Percentiles rank a stretch among this genome's conserved stretches.
These are phyloP conservation scores for Pyrus pyrifolia DNA, from an alignment of 306 rosid genomes.

Conservation along the genomic window DNA sequence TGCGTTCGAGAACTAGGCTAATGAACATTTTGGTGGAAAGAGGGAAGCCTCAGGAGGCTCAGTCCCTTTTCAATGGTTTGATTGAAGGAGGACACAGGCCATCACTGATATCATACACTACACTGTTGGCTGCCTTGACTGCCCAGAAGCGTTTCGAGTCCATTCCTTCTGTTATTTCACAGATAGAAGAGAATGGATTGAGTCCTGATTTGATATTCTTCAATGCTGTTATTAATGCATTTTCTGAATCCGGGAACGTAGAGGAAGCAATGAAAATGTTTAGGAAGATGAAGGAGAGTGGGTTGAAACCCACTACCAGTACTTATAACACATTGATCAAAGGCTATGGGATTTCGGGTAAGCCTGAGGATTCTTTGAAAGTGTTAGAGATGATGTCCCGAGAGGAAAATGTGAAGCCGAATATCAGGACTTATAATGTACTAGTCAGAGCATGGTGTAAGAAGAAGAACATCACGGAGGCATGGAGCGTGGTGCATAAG, in stretches of 20 bases:
- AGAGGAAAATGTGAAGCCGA: constrained; percentile 49
- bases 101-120: constrained; percentile 54
- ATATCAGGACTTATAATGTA: constrained; percentile 56
- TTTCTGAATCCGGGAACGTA: constrained; percentile 56
- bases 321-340: constrained; percentile 60
- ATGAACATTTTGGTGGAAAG: constrained; percentile 51
- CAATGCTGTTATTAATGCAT: constrained; percentile 60
- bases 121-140: constrained; percentile 51
- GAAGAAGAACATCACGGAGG: constrained; percentile 34
- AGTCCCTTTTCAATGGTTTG: constrained; percentile 37
- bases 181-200: constrained; percentile 51
- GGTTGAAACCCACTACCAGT: constrained; percentile 39
- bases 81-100: constrained; percentile 57
- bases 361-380: constrained; percentile 49
- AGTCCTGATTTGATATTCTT: constrained; percentile 57
- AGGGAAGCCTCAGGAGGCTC: constrained; percentile 50
- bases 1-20: constrained; percentile 45
- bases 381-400: constrained; percentile 47
- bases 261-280: constrained; percentile 53
- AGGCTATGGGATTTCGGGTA: constrained; percentile 65
- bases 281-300: constrained; percentile 56
- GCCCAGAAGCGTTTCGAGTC: constrained; percentile 46
- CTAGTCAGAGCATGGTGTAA: constrained; percentile 60
- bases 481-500: constrained; percentile 54
- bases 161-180: constrained; percentile 39